Evolutionary conservation across 2,329 filamentous ascomycete genomes (phyloP), one percentile per base, ranked within the genome.

Genomic region (Arthroderma sp.): DNA sequence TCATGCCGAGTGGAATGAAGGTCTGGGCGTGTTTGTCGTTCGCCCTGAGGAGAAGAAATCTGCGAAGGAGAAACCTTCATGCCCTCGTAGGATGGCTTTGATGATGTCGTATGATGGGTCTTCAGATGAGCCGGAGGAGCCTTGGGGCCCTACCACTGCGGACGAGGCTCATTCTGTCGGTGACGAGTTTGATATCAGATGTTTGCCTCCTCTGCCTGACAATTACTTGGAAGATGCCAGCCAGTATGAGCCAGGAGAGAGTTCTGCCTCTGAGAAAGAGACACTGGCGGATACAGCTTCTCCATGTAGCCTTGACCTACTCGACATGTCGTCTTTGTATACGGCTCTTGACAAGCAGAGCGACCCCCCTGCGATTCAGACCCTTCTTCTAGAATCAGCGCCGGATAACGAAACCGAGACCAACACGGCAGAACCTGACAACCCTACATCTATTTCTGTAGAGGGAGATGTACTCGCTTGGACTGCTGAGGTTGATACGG

Each of bases 11-110:
- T 59, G 58, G 56, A 51, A 58, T 23, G 23, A 37, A 4, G 54
- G 47, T 6, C 33, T 53, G 31, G 5, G 21, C 5, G 49, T 58
- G 31, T 61, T 51, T 58, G 25, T 62, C 2, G 51, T 60, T 47
- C 55, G 47, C 11, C 44, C 8, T 4, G 19, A 39, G 19, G 51
- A 25, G 49, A 19, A n/a, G n/a, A n/a, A n/a, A n/a, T n/a, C 51
- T 21, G 31, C 13, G 23, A 31, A 31, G 13, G 23, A 28, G 23
- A 31, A 17, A 13, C 15, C 11, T 2, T 13, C 35, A 38, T 9
- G 35, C 13, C 9, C 35, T 38, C 35, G 35, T 9, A 9, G 35
- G 13, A 9, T 3, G 3, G 35, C 44, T 33, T 43, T n/a, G 9
- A 33, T 33, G 15, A 31, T 31, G 3, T 51, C 44, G n/a, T 51